Conservation (phyloP, 371 early-diverging fungal species). For the Syncephalastrum racemosum region DNA sequence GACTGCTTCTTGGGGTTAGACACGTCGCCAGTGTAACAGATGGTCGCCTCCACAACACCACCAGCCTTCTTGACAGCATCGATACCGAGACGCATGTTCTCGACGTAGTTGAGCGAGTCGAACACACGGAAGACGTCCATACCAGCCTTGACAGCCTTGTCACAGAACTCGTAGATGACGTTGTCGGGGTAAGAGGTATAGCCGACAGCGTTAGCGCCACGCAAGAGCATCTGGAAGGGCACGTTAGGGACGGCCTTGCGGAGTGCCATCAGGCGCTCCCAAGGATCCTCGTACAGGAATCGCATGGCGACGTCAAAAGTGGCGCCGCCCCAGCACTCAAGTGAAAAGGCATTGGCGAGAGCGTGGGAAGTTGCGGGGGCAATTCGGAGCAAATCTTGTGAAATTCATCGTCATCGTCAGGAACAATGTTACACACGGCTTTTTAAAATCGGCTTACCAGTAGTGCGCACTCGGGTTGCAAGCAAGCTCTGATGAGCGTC, state of each 20-base stretch:
- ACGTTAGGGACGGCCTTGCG: conserved; percentile 92
- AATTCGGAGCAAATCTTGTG: conserved; percentile 65
- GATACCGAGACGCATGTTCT: conserved; percentile 93
- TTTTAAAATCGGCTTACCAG: conserved; percentile 46
- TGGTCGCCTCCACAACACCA: conserved; percentile 91
- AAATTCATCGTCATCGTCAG: conserved; percentile 51
- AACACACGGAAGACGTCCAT: conserved; percentile 97
- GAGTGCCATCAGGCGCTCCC: conserved; percentile 83
- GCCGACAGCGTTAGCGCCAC: conserved; percentile 97
- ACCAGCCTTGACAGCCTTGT: conserved; percentile 84
- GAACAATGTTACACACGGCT: conserved; percentile 18
- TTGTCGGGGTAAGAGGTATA: conserved; percentile 97
- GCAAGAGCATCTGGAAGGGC: conserved; percentile 96
- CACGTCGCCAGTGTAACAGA: conserved; percentile 94
- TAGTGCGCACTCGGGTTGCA: conserved; percentile 92
- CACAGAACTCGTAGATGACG: conserved; percentile 93
- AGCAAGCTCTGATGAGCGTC: conserved; percentile 95
- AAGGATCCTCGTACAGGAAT: conserved; percentile 93
- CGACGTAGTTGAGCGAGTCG: conserved; percentile 93
- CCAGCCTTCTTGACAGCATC: conserved; percentile 92
- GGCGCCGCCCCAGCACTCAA: conserved; percentile 95
- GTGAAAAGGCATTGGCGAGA: conserved; percentile 81
- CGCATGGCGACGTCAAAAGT: conserved; percentile 96
- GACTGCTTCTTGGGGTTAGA: conserved; percentile 71
- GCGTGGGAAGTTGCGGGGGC: conserved; percentile 89